Base-by-base conservation (phyloP, 202 grass and related monocot species). In the Zizania palustris region DNA sequence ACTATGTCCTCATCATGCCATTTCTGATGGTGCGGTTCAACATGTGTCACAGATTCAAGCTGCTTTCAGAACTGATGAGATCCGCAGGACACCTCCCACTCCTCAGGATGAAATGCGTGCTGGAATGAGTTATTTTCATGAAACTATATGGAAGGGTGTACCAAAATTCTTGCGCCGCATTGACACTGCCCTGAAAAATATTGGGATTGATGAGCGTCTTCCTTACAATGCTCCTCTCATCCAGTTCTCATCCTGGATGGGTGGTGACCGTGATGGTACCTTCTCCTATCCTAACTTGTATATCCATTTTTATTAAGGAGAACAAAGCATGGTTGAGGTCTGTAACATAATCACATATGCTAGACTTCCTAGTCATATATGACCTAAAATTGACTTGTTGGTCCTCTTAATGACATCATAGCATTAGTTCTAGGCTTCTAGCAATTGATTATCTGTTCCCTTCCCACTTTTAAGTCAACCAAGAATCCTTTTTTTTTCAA, bases 171-270 rank as follows among this genome's bases (percentile, higher is more conserved):
- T 97, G 38, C 94, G 94, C 0, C 91, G 94, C 9, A 65, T 97
- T 43, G 94, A 97, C 59, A 93, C 89, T 1, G 91, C 94, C 60
- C 72, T 97, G 3, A 91, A 92, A 84, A 94, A 85, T 19, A 94
- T 97, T 1, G 91, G 94, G 7, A 90, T 97, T 3, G 66, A 93
- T 60, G 88, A 97, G 51, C 86, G 88, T 22, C 72, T 97, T 14
- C 94, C 94, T 43, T 93, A 97, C 43, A 83, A 85, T 63, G 86
- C 72, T 45, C 88, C 90, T 33, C 81, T 97, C 19, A 93, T 97
- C 71, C 76, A 87, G 49, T 97, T 97, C 63, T 93, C 84, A 48
- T 97, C 94, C 63, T 97, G 94, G 94, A 97, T 97, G 91, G 94
- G 91, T 42, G 94, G 91, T 20, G 88, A 97, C 50, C 91, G 94